Percentiles rank a stretch among this genome's conserved stretches.
Evolutionary conservation across 352 stramenopile species (phyloP).

Genomic region (Pythium monospermum): DNA sequence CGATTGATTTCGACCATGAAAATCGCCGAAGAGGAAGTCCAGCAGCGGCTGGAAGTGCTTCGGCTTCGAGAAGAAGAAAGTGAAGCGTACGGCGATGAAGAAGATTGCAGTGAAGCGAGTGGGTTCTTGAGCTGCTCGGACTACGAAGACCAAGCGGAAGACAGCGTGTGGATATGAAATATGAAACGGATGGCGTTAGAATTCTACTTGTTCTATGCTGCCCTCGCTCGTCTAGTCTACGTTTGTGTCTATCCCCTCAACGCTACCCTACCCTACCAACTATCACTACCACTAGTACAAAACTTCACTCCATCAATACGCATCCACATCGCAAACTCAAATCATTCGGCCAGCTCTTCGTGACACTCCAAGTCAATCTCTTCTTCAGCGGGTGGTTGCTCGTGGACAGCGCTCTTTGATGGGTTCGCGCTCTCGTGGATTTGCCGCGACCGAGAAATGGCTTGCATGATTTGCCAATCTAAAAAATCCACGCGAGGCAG

Average conservation of each 20-base stretch:
- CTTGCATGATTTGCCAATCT: slow-evolving; percentile 39
- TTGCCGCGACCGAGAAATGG: slow-evolving; percentile 17
- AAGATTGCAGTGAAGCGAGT: slow-evolving; percentile 37
- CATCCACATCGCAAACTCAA: not conserved
- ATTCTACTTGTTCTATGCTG: too few species aligned
- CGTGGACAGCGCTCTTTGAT: not conserved
- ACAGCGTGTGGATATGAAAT: slow-evolving; percentile 27
- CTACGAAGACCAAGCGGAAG: slow-evolving; percentile 34
- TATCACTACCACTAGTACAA: too few species aligned
- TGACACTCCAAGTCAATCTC: slow-evolving; percentile 28
- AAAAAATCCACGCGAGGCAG: slow-evolving; percentile 34
- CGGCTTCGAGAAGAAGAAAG: slow-evolving; percentile 6
- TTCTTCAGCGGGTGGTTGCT: not conserved
- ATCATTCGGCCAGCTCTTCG: slow-evolving; percentile 11
- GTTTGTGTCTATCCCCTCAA: too few species aligned
- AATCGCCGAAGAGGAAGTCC: slow-evolving; percentile 32
- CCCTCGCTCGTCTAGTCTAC: too few species aligned
- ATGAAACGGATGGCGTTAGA: too few species aligned
- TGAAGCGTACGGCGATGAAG: slow-evolving; percentile 23
- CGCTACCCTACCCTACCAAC: too few species aligned
- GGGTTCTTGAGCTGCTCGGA: slow-evolving; percentile 62
- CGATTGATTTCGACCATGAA: slow-evolving; percentile 35
- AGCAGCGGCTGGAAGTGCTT: slow-evolving; percentile 27
- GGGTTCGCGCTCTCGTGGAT: not conserved
- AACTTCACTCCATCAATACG: too few species aligned